A percentile compares a stretch with the other conserved stretches of the same genome.
phyloP scores from a whole-genome alignment of 441 rosid species.

The Pelargonium myrrhifolium region DNA sequence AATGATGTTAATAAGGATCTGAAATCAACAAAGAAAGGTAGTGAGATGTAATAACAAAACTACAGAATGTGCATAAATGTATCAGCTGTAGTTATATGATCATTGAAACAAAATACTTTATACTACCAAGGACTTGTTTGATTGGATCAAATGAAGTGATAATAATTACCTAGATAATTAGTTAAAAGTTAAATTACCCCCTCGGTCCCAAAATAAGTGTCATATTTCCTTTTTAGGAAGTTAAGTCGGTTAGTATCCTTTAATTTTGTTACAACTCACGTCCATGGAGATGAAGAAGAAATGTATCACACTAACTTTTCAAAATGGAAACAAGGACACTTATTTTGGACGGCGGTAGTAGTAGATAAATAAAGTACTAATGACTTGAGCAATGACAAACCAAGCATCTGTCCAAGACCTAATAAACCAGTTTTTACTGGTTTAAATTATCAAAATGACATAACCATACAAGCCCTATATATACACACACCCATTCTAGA shows the following conservation, averaged over 20 bases:
- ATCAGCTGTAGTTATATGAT: neutral
- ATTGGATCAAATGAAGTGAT: neutral
- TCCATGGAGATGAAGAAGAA: too few relatives aligned
- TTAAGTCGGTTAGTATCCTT: too few relatives aligned
- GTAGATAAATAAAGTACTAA: too few relatives aligned
- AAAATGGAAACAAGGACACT: too few relatives aligned
- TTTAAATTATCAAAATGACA: neutral
- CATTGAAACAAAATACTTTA: neutral
- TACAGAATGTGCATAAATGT: neutral
- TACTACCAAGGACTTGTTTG: neutral
- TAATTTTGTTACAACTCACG: neutral
- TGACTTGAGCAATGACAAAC: neutral
- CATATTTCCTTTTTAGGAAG: too few relatives aligned
- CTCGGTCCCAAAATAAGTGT: too few relatives aligned
- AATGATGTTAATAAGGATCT: constrained; percentile 67
- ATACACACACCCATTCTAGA: neutral
- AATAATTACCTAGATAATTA: neutral
- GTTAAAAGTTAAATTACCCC: neutral
- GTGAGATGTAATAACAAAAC: constrained; percentile 17
- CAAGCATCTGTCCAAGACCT: neutral
- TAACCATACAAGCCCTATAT: neutral
- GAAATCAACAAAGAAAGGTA: constrained; percentile 24
- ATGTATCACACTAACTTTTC: too few relatives aligned
- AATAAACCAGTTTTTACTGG: neutral
- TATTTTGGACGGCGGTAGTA: too few relatives aligned